Evolutionary conservation across 768 basidiomycete species (phyloP).

Genomic region (Kwoniella botswanensis): DNA sequence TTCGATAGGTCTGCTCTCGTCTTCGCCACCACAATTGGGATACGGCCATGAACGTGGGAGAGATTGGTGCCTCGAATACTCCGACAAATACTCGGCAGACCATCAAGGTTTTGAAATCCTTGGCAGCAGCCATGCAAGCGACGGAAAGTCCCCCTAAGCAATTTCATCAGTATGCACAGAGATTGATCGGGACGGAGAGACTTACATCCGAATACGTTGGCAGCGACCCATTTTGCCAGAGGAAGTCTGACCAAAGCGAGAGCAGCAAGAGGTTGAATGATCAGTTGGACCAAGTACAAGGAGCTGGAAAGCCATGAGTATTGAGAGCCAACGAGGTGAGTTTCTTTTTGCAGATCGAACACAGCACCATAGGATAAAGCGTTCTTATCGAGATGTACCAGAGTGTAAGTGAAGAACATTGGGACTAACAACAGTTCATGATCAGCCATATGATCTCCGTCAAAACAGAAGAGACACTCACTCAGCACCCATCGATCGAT

Average conservation of each 20-base stretch:
- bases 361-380: slow-evolving; percentile 64
- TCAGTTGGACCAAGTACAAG: slow-evolving; percentile 42
- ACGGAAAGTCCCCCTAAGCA: no score
- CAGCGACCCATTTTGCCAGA: no score
- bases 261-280: slow-evolving; percentile 42
- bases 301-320: slow-evolving; percentile 59
- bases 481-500: slow-evolving; percentile 40
- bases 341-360: slow-evolving; percentile 60
- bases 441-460: no score
- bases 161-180: no score
- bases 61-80: slow-evolving; percentile 58
- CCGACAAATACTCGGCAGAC: slow-evolving; percentile 24
- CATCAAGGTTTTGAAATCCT: no score
- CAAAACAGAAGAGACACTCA: not conserved
- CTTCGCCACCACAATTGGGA: slow-evolving; percentile 32
- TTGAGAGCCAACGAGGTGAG: slow-evolving; percentile 57
- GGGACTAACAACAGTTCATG: no score
- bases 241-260: slow-evolving; percentile 35
- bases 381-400: slow-evolving; percentile 58
- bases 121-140: no score
- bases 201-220: no score
- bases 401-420: not conserved
- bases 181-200: no score
- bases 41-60: slow-evolving; percentile 16
- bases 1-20: slow-evolving; percentile 39